Conservation (phyloP, 352 stramenopile genomes). For the Globisporangium middletonii region DNA sequence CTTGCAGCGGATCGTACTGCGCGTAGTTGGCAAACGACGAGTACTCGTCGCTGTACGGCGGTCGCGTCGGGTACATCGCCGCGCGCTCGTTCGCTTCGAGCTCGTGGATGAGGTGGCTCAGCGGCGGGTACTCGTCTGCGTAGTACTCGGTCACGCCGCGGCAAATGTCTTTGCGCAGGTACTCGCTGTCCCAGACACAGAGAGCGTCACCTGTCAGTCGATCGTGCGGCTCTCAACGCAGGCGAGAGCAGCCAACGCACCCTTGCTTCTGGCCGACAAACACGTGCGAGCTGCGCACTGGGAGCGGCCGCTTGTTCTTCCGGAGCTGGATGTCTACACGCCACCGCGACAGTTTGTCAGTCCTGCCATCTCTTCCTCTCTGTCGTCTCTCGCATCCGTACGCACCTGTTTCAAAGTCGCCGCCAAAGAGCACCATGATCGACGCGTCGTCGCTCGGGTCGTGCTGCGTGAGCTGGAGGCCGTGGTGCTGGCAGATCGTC, state of each 20-base stretch:
- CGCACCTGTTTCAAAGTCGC: conserved; percentile 71
- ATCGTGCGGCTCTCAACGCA: neutral
- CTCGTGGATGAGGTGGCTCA: conserved; percentile 69
- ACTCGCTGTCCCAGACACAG: conserved; percentile 31
- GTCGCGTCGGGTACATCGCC: conserved; percentile 54
- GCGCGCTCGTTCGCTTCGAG: conserved; percentile 48
- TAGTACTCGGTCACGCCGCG: conserved; percentile 80
- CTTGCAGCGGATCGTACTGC: neutral
- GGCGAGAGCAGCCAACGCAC: conserved; percentile 23
- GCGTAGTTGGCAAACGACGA: conserved; percentile 64
- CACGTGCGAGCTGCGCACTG: conserved; percentile 45
- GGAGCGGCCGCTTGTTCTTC: conserved; percentile 58
- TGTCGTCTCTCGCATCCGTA: neutral
- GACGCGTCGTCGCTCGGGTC: conserved; percentile 33
- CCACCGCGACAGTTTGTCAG: neutral
- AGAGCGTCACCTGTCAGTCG: neutral
- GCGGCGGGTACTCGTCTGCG: conserved; percentile 54
- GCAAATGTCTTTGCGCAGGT: conserved; percentile 61
- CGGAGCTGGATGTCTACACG: conserved; percentile 55
- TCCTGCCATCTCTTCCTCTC: too few relatives aligned
- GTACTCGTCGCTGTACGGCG: conserved; percentile 60
- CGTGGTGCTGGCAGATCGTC: conserved; percentile 59
- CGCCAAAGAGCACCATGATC: conserved; percentile 66
- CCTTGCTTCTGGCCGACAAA: conserved; percentile 81
- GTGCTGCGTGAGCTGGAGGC: conserved; percentile 45